These are phyloP conservation scores for Globisporangium ultimum DNA, from an alignment of 352 stramenopile genomes.

Conservation along the genomic window DNA sequence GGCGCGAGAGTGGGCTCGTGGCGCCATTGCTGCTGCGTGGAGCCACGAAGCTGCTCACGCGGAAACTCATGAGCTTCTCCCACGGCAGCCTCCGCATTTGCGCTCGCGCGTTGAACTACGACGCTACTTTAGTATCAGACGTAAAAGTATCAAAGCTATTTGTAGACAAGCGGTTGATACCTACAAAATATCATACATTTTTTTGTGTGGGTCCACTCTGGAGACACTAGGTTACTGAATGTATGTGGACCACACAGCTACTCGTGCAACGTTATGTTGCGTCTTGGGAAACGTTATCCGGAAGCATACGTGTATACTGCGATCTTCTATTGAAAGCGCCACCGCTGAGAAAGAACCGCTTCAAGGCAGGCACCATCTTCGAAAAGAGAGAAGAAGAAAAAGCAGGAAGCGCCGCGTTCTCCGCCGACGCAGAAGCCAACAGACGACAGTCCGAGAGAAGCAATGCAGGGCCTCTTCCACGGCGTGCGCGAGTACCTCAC, in stretches of 20 bases:
- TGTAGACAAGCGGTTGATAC: too few species aligned
- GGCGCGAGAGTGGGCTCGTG: too few species aligned
- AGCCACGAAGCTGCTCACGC: slow-evolving; percentile 26
- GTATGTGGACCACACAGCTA: too few species aligned
- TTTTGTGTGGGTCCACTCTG: too few species aligned
- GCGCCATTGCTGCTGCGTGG: slow-evolving; percentile 2
- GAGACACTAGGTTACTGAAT: too few species aligned
- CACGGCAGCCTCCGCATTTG: slow-evolving; percentile 15
- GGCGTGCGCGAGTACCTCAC: slow-evolving; percentile 86
- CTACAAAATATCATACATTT: too few species aligned
- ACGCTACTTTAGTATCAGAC: not conserved
- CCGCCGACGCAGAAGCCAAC: not conserved
- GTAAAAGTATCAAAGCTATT: not conserved
- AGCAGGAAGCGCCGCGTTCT: not conserved
- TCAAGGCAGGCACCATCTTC: slow-evolving; percentile 9
- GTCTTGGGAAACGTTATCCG: too few species aligned
- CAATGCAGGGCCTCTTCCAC: slow-evolving; percentile 79
- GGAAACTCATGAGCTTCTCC: slow-evolving; percentile 41
- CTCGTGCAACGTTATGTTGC: too few species aligned
- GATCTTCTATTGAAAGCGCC: not conserved
- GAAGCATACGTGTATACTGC: not conserved
- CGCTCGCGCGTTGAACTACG: too few species aligned
- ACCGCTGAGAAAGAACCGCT: not conserved
- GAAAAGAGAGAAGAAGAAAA: not conserved
- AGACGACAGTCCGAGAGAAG: not conserved